These are phyloP conservation scores for Penicillium verhagenii DNA, from an alignment of 495 filamentous ascomycete species.

Conservation along the genomic window DNA sequence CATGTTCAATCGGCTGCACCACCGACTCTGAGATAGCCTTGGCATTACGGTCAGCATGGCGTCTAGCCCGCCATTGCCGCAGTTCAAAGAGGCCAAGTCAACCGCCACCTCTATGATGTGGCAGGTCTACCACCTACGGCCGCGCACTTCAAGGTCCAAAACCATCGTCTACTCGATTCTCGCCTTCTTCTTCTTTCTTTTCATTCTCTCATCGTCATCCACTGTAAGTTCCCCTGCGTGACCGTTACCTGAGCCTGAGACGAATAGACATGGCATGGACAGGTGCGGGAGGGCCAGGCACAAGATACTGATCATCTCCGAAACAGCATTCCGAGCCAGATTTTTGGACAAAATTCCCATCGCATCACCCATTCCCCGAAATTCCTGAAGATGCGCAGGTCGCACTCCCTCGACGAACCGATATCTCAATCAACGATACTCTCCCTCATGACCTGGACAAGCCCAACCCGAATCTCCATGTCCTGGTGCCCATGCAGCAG, in stretches of 20 bases:
- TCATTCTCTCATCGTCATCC: conserved; percentile 24
- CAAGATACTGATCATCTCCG: conserved; percentile 10
- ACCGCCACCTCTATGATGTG: conserved; percentile 24
- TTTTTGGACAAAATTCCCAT: conserved; percentile 40
- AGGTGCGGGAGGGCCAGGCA: not conserved
- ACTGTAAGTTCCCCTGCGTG: conserved; percentile 19
- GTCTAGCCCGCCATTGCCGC: conserved; percentile 27
- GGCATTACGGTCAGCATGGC: conserved; percentile 28
- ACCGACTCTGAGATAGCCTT: conserved; percentile 2
- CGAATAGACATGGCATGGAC: conserved; percentile 1
- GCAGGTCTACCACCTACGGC: conserved; percentile 31
- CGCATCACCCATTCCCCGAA: conserved; percentile 31
- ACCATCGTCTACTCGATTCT: conserved; percentile 22
- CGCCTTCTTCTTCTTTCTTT: conserved; percentile 25
- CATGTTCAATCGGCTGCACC: conserved; percentile 11
- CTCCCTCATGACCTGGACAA: conserved; percentile 41
- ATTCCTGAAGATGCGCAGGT: conserved; percentile 39
- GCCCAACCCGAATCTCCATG: conserved; percentile 57
- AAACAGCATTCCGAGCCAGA: conserved; percentile 27
- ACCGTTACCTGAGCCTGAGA: not conserved
- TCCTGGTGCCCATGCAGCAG: conserved; percentile 54
- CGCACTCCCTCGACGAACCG: conserved; percentile 18
- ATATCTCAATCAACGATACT: conserved; percentile 24
- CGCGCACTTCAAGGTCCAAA: conserved; percentile 32
- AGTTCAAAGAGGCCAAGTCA: conserved; percentile 30